Evolutionary conservation across 2,329 filamentous ascomycete species (phyloP).

Genomic region (Alternaria burnsii): DNA sequence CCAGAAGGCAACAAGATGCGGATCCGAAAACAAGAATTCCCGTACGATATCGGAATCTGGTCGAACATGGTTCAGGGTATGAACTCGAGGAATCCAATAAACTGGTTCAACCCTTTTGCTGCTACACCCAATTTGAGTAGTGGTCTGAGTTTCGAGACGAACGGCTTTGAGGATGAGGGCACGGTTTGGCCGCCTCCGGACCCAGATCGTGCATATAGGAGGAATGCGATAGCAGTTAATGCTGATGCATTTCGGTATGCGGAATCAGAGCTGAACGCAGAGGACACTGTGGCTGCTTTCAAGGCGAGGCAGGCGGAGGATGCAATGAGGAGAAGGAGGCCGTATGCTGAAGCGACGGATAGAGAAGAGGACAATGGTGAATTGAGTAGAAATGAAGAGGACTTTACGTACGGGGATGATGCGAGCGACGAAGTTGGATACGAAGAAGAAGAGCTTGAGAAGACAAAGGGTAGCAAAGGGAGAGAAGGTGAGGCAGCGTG

Average conservation of each 20-base stretch:
- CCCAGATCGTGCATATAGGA: conserved; percentile 53
- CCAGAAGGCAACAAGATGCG: conserved; percentile 63
- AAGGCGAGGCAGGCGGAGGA: conserved; percentile 63
- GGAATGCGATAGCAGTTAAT: conserved; percentile 17
- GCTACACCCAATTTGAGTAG: conserved; percentile 57
- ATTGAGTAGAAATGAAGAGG: conserved; percentile 21
- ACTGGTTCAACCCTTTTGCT: conserved; percentile 76
- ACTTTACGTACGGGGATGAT: conserved; percentile 35
- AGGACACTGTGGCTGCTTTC: conserved; percentile 63
- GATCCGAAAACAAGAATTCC: conserved; percentile 76
- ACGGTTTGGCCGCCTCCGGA: conserved; percentile 60
- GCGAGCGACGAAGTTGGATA: conserved; percentile 20
- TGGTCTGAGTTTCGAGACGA: conserved; percentile 73
- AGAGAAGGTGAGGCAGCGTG: conserved; percentile 67
- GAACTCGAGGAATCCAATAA: conserved; percentile 68
- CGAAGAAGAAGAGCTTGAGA: conserved; percentile 21
- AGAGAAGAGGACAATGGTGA: conserved; percentile 12
- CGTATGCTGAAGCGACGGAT: conserved; percentile 55
- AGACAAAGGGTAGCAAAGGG: conserved; percentile 25
- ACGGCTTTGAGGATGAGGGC: conserved; percentile 71
- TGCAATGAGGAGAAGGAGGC: conserved; percentile 51
- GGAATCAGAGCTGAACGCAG: conserved; percentile 46
- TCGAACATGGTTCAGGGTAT: conserved; percentile 78
- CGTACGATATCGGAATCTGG: conserved; percentile 81
- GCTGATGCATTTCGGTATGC: conserved; percentile 51